Base-by-base conservation (phyloP, 2,329 filamentous ascomycete species). In the Chaetomium strumarium region DNA sequence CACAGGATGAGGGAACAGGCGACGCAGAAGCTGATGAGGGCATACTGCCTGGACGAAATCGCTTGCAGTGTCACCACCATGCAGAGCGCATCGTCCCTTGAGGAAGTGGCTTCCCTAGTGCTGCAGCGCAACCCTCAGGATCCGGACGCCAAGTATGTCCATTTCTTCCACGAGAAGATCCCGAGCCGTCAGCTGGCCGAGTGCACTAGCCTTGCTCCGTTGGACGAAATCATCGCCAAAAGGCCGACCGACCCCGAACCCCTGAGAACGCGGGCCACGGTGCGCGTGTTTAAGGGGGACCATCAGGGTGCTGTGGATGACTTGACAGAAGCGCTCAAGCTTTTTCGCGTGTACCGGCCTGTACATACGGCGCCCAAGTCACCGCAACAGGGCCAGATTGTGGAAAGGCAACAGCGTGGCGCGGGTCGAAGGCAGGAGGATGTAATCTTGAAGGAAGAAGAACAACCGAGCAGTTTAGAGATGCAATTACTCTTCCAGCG, bases 141-240 rank as follows among this genome's bases (percentile, higher is more conserved):
- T 63, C 69, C 75, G 40, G 86, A 93, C 63, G 89, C 88, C 29
- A 86, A 85, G 67, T 93, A 93, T 65, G 89, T 93, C n/a, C 86
- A 93, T 66, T 93, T 92, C 71, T 95, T 95, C 68, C 88, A 92
- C 69, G 88, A 95, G 70, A 93, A 92, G 77, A 91, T 93, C 24
- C 86, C 88, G 1, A 86, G 83, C 38, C 74, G 85, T 39, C 83
- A 86, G 65, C 73, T 93, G 66, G 85, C 83, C 34, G 81, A 88
- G 62, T 84, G 79, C 61, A 91, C 87, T 9, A 84, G 80, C 56
- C 68, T 91, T 52, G 72, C 79, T 48, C 76, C 83, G 4, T 68
- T 95, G 58, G 75, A 84, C 64, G 79, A 87, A 36, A 81, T 92
- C 51, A 84, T 91, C 54, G 70, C 73, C 12, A 78, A 81, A 38